Evolutionary conservation across 352 stramenopile species (phyloP), one percentile per base, ranked within the genome.

Genomic region (Phytophthora sp.): DNA sequence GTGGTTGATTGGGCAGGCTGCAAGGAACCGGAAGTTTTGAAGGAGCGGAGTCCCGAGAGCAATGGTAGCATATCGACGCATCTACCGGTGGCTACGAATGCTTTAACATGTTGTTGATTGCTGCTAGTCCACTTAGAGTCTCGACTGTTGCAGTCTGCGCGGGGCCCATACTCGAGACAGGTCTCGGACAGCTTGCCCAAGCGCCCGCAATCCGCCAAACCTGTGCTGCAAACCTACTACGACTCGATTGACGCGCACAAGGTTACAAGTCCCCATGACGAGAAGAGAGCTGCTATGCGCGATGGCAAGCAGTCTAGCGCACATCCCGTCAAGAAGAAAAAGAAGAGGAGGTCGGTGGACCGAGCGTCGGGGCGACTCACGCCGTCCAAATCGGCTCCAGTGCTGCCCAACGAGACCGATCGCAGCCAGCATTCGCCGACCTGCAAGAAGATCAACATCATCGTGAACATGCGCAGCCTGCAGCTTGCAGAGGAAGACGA

Each of bases 201-300:
- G 31, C 77, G 79, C 2, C 77, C 79, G 2, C 76, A 85, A 31
- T 88, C 82, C 1, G 79, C 77, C 24, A 88, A 85, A 35, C 66
- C 77, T 2, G 58, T 71, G 15, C 45, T 77, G n/a, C 67, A 82
- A 31, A 54, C 60, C 1, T 45, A 72, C 37, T 7, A 27, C 27
- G 37, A 11, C 20, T 30, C 23, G 18, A 38, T 17, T 10, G 46
- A 75, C 31, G 26, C 43, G 59, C 9, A 53, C 59, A 10, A 24
- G 58, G 18, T 41, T 72, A 20, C 59, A 32, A 2, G 53, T 46
- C 7, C 43, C 11, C 4, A 13, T 21, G 46, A 3, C 20, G 11
- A 64, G 10, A 10, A 62, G 23, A 27, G 42, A 32, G 27, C n/a
- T n/a, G 34, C 66, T 8, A 7, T 43, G 8, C 37, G 59, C 0